Evolutionary conservation across 2,329 filamentous ascomycete genomes (phyloP), one percentile per base, ranked within the genome.

Genomic region (Epichloe gansuensis): DNA sequence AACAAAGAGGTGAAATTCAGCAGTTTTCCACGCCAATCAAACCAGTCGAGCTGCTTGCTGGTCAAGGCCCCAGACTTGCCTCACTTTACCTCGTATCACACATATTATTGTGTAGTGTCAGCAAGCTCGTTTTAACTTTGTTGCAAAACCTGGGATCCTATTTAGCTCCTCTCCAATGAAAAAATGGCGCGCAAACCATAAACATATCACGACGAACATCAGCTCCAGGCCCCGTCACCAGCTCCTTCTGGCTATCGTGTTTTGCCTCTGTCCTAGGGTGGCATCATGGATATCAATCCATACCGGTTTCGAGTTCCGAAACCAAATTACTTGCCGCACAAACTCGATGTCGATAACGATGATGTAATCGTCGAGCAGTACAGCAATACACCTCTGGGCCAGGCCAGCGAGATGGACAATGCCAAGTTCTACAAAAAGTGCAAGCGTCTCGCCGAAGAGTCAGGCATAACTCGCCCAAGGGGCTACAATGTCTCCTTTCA

Each of bases 401-500:
- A 67, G 39, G 71, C 76, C 25, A 71, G 68, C 57, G 75, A 79
- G 57, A 65, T 73, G 55, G 78, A 81, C 50, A 77, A 81, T 60
- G 75, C 73, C 55, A 72, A 71, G 54, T 81, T 74, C 63, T 76
- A 74, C 57, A 73, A 71, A 62, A 79, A 80, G 64, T 77, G 77
- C 66, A 78, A 77, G 63, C 74, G 73, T 51, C 67, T 73, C 23
- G 78, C 77, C 25, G 71, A 76, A 54, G 73, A 78, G 49, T 77
- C 87, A 67, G 84, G 82, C 59, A 87, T 96, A 62, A 80, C 82
- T 50, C 79, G 82, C 38, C 90, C 91, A 2, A 84, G 85, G 63
- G 90, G 89, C 59, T 90, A 94, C 70, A 89, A 79, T 35, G 91
- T 98, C 46, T 96, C 91, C 9, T 97, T 90, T 70, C 93, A 98